Base-by-base conservation (phyloP, 495 filamentous ascomycete genomes). In the Penicillium nucicola region DNA sequence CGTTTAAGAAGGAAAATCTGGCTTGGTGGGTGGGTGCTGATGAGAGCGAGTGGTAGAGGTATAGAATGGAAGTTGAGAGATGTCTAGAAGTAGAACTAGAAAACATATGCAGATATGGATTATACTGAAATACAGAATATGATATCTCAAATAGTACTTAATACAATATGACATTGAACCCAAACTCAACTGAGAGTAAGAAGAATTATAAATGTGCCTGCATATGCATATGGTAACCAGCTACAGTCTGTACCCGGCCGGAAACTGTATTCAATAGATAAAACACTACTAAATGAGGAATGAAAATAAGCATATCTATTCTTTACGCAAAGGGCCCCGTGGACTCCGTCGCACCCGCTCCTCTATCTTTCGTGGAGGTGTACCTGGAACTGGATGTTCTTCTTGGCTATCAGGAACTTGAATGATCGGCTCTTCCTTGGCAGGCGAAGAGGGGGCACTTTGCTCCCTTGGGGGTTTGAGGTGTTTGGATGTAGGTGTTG, bases 1-100 rank as follows among this genome's bases (percentile, higher is more conserved):
- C 82, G 33, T 92, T 92, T 50, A 77, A 80, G 47, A 69, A 67
- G 59, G 82, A 89, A 52, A 89, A 87, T 71, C 62, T 90, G 75
- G 57, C 64, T n/a, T 73, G 68, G 63, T 80, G 77, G 78, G 60
- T 77, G 52, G 57, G 47, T 18, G 62, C 53, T 1, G 59, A 69
- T 56, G 70, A 77, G 53, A 59, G 60, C 33, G 61, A 74, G 40
- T 71, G 69, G 67, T 70, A 62, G 50, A 38, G 25, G 10, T 28
- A 8, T 5, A 28, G 25, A 28, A 28, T 28, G 25, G 7, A 8
- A 1, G 7, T 28, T 28, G 25, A 9, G 25, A 28, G 25, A 28
- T 6, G 25, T 8, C 25, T 28, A 28, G 25, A 28, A 28, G 6
- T 28, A 28, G 5, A 28, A 28, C 25, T 28, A 28, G 25, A 28